phyloP scores from a whole-genome alignment of 495 filamentous ascomycete genomes.

The Xylaria curta region DNA sequence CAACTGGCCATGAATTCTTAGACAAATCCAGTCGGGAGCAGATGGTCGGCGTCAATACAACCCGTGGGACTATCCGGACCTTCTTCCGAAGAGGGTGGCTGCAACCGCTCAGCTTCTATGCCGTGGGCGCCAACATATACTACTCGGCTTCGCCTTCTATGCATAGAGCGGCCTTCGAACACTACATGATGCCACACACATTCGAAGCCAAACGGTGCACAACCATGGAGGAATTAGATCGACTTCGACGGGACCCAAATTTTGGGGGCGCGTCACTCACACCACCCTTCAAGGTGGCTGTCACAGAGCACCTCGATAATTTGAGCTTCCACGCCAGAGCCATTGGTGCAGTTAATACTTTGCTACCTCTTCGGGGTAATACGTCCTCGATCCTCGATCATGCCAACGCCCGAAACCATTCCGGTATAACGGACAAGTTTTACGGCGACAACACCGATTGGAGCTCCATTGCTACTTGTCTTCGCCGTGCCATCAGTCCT shows the following conservation, averaged over 20 bases:
- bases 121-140: constrained; percentile 73
- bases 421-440: constrained; percentile 68
- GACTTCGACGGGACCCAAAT: constrained; percentile 64
- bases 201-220: constrained; percentile 70
- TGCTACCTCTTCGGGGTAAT: constrained; percentile 73
- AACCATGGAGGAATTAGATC: constrained; percentile 68
- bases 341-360: constrained; percentile 82
- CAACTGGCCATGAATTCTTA: constrained; percentile 71
- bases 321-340: constrained; percentile 78
- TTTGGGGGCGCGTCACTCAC: constrained; percentile 79
- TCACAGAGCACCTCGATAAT: constrained; percentile 69
- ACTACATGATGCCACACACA: constrained; percentile 74
- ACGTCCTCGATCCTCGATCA: constrained; percentile 68
- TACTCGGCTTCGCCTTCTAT: constrained; percentile 81
- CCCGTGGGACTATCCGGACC: constrained; percentile 59
- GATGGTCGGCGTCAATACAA: constrained; percentile 49
- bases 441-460: constrained; percentile 90
- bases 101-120: constrained; percentile 75
- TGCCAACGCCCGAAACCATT: constrained; percentile 67
- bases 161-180: constrained; percentile 76
- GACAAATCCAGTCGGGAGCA: constrained; percentile 53
- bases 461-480: constrained; percentile 71
- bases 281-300: constrained; percentile 77
- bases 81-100: constrained; percentile 62
- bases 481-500: constrained; percentile 77